phyloP scores from a whole-genome alignment of 2,329 filamentous ascomycete genomes.

The Epichloe brachyelytri region DNA sequence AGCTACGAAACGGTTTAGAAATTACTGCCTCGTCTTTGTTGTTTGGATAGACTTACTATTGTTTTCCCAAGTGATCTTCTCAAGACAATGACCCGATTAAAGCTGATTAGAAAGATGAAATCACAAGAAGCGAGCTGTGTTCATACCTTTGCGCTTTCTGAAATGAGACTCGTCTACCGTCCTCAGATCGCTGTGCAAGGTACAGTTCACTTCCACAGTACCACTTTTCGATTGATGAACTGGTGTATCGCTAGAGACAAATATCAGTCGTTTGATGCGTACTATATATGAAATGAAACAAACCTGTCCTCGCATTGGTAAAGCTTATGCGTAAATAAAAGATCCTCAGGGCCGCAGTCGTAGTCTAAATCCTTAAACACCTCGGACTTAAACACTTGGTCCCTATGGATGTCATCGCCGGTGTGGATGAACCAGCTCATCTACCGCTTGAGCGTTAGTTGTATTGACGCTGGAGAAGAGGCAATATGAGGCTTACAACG shows the following conservation, averaged over 20 bases:
- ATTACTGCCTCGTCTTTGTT: too few species aligned
- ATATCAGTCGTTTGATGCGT: neutral
- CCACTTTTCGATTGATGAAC: neutral
- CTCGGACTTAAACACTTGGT: neutral
- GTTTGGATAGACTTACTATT: too few species aligned
- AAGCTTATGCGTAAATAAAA: neutral
- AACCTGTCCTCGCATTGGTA: constrained; percentile 3
- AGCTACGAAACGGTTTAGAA: neutral
- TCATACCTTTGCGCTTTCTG: too few species aligned
- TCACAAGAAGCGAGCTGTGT: too few species aligned
- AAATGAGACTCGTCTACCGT: neutral
- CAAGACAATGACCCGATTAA: too few species aligned
- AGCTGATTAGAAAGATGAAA: too few species aligned
- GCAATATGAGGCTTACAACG: neutral
- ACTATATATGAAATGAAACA: neutral
- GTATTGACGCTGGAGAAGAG: neutral
- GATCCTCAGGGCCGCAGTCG: neutral
- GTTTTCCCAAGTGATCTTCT: too few species aligned
- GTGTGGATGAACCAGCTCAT: neutral
- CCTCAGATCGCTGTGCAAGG: neutral
- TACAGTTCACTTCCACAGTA: neutral
- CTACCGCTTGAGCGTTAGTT: neutral
- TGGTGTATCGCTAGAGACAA: neutral
- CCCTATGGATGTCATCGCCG: neutral
- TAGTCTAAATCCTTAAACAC: neutral